phyloP scores from a whole-genome alignment of 1,284 basidiomycete species.

The Tylopilus sp. region DNA sequence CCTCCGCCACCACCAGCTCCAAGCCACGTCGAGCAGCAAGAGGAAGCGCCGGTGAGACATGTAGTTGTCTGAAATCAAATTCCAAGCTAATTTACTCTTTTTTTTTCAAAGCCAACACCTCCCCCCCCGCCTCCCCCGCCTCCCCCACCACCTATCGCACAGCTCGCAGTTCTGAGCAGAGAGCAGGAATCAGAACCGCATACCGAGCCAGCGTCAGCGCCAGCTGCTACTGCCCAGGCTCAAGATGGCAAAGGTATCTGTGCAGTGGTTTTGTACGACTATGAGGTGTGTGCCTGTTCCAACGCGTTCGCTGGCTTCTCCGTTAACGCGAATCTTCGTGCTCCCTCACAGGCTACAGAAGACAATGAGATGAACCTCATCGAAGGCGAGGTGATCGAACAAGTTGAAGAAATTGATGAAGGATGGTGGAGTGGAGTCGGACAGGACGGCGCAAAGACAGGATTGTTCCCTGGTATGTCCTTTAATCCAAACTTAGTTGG shows the following conservation, averaged over 20 bases:
- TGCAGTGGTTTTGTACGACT: conserved; percentile 72
- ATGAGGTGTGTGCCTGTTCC: conserved; percentile 49
- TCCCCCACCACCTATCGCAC: conserved; percentile 20
- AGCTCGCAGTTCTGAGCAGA: conserved; percentile 15
- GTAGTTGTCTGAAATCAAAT: neutral
- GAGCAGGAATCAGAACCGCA: conserved; percentile 3
- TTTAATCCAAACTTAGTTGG: neutral
- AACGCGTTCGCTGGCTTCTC: neutral
- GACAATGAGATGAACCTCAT: conserved; percentile 80
- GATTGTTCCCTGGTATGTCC: conserved; percentile 70
- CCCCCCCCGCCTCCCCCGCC: conserved; percentile 21
- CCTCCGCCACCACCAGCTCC: neutral
- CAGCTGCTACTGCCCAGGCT: conserved; percentile 29
- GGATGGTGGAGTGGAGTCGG: conserved; percentile 83
- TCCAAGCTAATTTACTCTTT: conserved; percentile 10
- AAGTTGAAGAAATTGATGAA: conserved; percentile 82
- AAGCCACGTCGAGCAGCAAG: conserved; percentile 12
- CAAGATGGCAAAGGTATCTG: conserved; percentile 47
- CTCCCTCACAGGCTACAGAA: conserved; percentile 55
- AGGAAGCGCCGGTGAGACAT: conserved; percentile 16
- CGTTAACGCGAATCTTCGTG: neutral
- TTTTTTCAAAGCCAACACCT: conserved; percentile 19
- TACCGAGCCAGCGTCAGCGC: conserved; percentile 30
- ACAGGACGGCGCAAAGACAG: conserved; percentile 56
- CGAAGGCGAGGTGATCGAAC: conserved; percentile 80